Percentiles rank a stretch among this genome's conserved stretches.
phyloP scores from a whole-genome alignment of 768 basidiomycete genomes.

The Boletales sp. region DNA sequence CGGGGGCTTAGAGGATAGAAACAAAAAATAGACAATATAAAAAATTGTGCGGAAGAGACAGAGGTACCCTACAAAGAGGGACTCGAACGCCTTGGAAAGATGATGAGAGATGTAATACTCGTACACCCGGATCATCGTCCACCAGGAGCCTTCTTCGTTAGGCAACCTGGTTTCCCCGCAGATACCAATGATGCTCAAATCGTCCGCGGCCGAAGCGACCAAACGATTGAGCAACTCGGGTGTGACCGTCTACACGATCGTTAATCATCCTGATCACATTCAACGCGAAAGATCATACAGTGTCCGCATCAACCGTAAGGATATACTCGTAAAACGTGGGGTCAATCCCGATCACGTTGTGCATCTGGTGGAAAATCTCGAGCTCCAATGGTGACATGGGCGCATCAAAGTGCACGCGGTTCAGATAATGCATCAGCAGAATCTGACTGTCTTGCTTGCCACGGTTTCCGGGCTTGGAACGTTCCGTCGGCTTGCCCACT shows the following conservation, averaged over 20 bases:
- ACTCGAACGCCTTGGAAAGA: slow-evolving; percentile 91
- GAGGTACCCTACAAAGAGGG: no score
- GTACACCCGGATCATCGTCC: slow-evolving; percentile 98
- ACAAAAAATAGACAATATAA: no score
- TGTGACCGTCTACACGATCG: slow-evolving; percentile 63
- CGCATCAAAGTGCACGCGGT: slow-evolving; percentile 90
- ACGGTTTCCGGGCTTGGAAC: slow-evolving; percentile 89
- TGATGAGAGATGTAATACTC: slow-evolving; percentile 96
- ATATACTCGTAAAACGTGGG: slow-evolving; percentile 98
- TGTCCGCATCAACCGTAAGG: slow-evolving; percentile 95
- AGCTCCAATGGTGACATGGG: slow-evolving; percentile 93
- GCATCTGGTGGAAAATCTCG: slow-evolving; percentile 96
- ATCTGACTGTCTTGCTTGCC: slow-evolving; percentile 96
- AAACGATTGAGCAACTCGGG: slow-evolving; percentile 90
- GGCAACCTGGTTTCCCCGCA: slow-evolving; percentile 92
- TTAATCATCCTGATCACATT: neutral
- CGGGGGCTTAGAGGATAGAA: no score
- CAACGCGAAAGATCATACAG: slow-evolving; percentile 43
- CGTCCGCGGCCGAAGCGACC: slow-evolving; percentile 83
- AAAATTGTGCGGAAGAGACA: no score
- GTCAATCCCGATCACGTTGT: slow-evolving; percentile 95
- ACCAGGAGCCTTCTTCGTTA: slow-evolving; percentile 94
- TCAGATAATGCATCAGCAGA: slow-evolving; percentile 84
- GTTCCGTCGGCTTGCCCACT: slow-evolving; percentile 91
- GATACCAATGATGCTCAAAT: slow-evolving; percentile 86